phyloP scores from a whole-genome alignment of 176 grass and related monocot genomes.

The Paspalum notatum region DNA sequence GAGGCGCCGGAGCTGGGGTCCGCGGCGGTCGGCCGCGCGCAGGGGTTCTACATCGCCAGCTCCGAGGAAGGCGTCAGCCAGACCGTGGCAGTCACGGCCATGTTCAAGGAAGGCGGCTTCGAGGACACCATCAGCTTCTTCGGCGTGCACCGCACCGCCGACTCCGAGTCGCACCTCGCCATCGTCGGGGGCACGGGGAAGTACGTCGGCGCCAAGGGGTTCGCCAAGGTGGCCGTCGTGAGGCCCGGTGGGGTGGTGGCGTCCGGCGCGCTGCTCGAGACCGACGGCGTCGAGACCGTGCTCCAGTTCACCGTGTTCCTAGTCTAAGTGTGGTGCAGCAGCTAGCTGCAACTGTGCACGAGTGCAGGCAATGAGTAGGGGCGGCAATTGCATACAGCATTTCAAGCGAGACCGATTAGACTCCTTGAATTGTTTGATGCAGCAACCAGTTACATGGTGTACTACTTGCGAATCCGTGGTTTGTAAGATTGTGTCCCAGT shows the following conservation, averaged over 20 bases:
- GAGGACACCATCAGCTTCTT: conserved; percentile 74
- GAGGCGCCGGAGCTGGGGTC: conserved; percentile 60
- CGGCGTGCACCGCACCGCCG: conserved; percentile 64
- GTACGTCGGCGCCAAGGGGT: conserved; percentile 51
- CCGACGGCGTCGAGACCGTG: conserved; percentile 71
- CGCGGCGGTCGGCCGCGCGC: conserved; percentile 50
- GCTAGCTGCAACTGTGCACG: neutral
- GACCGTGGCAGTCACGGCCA: conserved; percentile 62
- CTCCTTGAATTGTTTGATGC: neutral
- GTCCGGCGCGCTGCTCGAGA: conserved; percentile 57
- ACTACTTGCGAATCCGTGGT: neutral
- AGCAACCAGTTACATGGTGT: neutral
- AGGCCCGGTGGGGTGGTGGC: conserved; percentile 47
- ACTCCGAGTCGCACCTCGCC: conserved; percentile 74
- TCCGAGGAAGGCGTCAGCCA: conserved; percentile 71
- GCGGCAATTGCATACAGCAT: neutral
- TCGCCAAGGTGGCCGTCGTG: conserved; percentile 66
- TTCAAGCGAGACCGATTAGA: neutral
- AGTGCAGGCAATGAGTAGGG: neutral
- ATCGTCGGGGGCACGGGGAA: conserved; percentile 64
- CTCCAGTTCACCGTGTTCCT: conserved; percentile 61
- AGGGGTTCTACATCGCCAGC: conserved; percentile 71
- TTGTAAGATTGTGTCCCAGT: neutral
- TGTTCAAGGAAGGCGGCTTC: conserved; percentile 63
- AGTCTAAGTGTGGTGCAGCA: neutral